Conservation (phyloP, 805 yeast species). For the Torulaspora microellipsoides region DNA sequence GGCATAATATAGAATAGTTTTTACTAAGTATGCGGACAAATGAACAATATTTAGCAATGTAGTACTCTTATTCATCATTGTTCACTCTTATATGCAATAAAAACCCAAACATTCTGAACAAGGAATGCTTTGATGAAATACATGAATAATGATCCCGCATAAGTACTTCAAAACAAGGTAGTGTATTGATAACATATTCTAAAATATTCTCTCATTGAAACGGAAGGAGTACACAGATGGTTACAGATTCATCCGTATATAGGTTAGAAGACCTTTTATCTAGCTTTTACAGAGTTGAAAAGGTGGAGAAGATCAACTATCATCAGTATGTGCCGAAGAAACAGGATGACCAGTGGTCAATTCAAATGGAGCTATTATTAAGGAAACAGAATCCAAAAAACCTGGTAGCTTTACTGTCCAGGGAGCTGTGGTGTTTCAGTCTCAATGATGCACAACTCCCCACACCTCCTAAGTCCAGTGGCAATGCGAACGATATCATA, state of each 20-base stretch:
- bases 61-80: too few species aligned
- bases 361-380: constrained; percentile 39
- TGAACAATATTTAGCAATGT: too few species aligned
- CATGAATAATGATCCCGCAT: too few species aligned
- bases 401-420: constrained; percentile 38
- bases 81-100: too few species aligned
- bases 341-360: constrained; percentile 39
- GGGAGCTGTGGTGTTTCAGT: constrained; percentile 44
- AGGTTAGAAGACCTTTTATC: constrained; percentile 30
- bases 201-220: background rate
- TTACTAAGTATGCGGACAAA: too few species aligned
- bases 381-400: constrained; percentile 35
- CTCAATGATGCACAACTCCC: constrained; percentile 39
- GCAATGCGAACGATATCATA: constrained; percentile 7
- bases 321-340: constrained; percentile 32
- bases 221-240: constrained; percentile 2
- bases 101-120: too few species aligned
- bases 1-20: too few species aligned
- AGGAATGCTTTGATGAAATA: too few species aligned
- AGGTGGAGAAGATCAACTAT: constrained; percentile 31
- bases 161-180: too few species aligned
- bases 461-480: constrained; percentile 18
- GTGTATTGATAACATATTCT: background rate
- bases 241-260: constrained; percentile 11
- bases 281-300: constrained; percentile 30